A percentile compares a stretch with the other conserved stretches of the same genome.
phyloP scores from a whole-genome alignment of 176 grass and related monocot species.

The Eremochloa ophiuroides region DNA sequence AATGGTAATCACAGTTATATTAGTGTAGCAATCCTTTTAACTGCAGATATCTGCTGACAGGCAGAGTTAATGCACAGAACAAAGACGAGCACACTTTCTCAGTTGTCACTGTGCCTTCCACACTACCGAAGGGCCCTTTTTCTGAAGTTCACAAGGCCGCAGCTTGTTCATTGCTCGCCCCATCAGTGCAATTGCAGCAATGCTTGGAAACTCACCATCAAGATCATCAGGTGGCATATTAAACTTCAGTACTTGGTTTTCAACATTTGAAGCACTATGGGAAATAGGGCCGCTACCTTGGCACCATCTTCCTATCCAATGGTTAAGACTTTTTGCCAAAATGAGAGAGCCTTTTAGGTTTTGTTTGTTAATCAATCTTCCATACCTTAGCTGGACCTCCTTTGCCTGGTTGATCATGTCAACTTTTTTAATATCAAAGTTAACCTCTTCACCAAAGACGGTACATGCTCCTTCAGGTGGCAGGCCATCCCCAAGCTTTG shows the following conservation, averaged over 20 bases:
- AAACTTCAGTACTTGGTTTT: constrained; percentile 14
- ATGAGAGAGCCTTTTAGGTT: constrained; percentile 29
- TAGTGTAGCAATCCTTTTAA: not conserved
- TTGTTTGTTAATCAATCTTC: constrained; percentile 23
- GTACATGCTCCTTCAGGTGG: constrained; percentile 26
- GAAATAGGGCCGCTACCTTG: constrained; percentile 23
- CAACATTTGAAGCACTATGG: constrained; percentile 20
- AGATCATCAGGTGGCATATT: constrained; percentile 32
- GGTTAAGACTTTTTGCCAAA: constrained; percentile 33
- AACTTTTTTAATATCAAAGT: not conserved
- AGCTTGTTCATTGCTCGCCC: constrained; percentile 47
- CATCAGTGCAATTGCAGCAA: constrained; percentile 60
- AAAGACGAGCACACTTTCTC: not conserved
- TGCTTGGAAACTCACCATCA: constrained; percentile 53
- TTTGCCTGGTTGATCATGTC: constrained; percentile 24
- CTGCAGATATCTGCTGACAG: not conserved
- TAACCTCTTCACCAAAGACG: constrained; percentile 15
- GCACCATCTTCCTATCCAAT: constrained; percentile 77
- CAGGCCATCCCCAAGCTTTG: constrained; percentile 21
- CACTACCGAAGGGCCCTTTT: constrained; percentile 38
- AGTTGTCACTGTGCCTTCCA: constrained; percentile 41
- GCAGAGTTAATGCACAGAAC: not conserved
- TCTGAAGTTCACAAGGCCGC: constrained; percentile 36
- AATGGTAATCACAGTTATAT: constrained; percentile 2
- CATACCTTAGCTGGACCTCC: constrained; percentile 14